Conservation (phyloP, 2,329 filamentous ascomycete species). For the Ophiostoma novo-ulmi region DNA sequence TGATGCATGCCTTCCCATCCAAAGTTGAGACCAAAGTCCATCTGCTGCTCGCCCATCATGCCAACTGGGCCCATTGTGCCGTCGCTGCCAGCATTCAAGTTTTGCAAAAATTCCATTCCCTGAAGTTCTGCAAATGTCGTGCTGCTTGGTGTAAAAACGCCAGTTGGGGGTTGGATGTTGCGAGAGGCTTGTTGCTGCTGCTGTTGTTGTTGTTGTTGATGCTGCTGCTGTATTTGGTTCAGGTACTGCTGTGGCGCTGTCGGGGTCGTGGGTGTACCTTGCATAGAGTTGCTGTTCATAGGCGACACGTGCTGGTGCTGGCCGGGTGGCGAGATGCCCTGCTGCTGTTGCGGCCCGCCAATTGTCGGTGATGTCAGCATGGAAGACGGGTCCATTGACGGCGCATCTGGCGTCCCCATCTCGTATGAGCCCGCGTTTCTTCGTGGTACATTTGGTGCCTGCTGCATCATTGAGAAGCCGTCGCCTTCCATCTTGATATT, state of each 20-base stretch:
- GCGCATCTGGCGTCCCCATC: slow-evolving; percentile 29
- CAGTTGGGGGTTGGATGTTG: not conserved
- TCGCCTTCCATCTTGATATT: slow-evolving; percentile 39
- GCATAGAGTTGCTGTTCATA: slow-evolving; percentile 18
- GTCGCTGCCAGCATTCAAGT: slow-evolving; percentile 33
- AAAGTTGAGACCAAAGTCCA: slow-evolving; percentile 63
- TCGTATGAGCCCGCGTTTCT: slow-evolving; percentile 39
- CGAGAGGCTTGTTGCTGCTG: slow-evolving; percentile 24
- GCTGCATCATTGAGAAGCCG: slow-evolving; percentile 38
- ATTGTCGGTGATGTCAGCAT: slow-evolving; percentile 43
- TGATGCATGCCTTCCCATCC: slow-evolving; percentile 60
- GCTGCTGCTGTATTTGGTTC: slow-evolving; percentile 28
- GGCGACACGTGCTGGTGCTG: slow-evolving; percentile 20
- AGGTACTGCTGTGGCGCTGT: slow-evolving; percentile 13
- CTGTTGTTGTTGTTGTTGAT: not conserved
- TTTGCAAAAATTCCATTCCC: slow-evolving; percentile 51
- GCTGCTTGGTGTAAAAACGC: slow-evolving; percentile 28
- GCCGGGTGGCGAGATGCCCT: slow-evolving; percentile 9
- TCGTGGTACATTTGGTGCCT: slow-evolving; percentile 39
- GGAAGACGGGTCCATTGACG: slow-evolving; percentile 36
- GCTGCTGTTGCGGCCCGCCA: slow-evolving; percentile 18
- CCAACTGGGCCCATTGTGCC: slow-evolving; percentile 18
- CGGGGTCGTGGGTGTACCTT: slow-evolving; percentile 24
- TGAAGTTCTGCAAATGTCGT: slow-evolving; percentile 46
- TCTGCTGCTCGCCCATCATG: slow-evolving; percentile 41